Conservation (phyloP, 345 rosid species). For the Hirschfeldia incana region DNA sequence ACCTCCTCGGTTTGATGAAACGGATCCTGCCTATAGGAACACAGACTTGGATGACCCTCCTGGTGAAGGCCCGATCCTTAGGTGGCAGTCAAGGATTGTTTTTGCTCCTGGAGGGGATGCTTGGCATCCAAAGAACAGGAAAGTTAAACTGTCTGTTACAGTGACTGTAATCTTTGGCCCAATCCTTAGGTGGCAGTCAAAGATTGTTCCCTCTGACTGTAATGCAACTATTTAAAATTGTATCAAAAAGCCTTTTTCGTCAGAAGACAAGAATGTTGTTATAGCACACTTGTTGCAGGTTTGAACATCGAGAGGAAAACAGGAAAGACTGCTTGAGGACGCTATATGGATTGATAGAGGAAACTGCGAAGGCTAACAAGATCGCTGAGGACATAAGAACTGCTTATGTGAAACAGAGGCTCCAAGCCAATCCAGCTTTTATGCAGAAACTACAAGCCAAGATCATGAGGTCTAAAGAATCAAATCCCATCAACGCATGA, state of each 20-base stretch:
- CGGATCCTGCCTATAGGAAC: conserved; percentile 50
- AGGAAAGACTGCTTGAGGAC: conserved; percentile 92
- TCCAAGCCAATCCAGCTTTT: conserved; percentile 77
- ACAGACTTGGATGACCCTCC: conserved; percentile 74
- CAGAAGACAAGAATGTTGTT: not conserved
- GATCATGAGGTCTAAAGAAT: conserved; percentile 48
- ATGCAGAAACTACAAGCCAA: conserved; percentile 81
- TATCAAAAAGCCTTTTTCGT: not conserved
- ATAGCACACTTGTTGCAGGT: conserved; percentile 48
- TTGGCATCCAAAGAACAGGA: conserved; percentile 98
- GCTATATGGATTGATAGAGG: conserved; percentile 73
- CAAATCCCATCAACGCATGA: conserved; percentile 43
- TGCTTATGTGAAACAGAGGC: conserved; percentile 73
- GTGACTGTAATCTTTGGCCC: conserved; percentile 38
- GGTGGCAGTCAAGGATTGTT: conserved; percentile 86
- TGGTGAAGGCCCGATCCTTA: conserved; percentile 86
- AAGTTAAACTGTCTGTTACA: conserved; percentile 86
- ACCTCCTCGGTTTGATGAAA: conserved; percentile 58
- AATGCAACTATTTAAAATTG: no score
- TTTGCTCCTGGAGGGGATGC: conserved; percentile 97
- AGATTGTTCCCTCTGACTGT: no score
- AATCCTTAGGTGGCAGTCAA: no score
- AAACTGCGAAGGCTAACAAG: conserved; percentile 80
- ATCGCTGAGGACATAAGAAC: conserved; percentile 71
- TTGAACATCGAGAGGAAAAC: conserved; percentile 95